Conservation (phyloP, 2,329 filamentous ascomycete species). For the Colletotrichum tropicicola region DNA sequence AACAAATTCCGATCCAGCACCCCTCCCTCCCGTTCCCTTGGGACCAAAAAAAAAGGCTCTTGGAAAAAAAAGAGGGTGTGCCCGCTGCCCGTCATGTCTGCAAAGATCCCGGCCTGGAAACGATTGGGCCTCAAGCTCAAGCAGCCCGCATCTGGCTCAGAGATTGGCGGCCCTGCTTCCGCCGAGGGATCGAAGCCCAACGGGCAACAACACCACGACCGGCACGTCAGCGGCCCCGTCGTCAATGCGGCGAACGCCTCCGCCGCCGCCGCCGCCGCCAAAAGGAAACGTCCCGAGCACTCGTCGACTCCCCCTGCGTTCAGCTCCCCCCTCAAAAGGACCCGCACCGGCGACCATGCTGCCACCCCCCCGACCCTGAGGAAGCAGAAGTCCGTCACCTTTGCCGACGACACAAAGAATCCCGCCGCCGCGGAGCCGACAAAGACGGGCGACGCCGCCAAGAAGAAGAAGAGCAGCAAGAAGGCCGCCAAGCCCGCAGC, state of each 20-base stretch:
- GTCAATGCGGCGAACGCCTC: conserved; percentile 21
- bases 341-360: conserved; percentile 31
- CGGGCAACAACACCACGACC: conserved; percentile 30
- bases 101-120: conserved; percentile 65
- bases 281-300: conserved; percentile 33
- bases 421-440: conserved; percentile 23
- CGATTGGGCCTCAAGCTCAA: conserved; percentile 72
- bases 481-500: conserved; percentile 46
- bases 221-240: conserved; percentile 28
- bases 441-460: conserved; percentile 30
- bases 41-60: background rate
- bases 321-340: conserved; percentile 40
- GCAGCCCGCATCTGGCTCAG: conserved; percentile 38
- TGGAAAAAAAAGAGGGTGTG: conserved; percentile 30
- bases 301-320: conserved; percentile 26
- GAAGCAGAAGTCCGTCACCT: conserved; percentile 58
- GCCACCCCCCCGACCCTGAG: conserved; percentile 34
- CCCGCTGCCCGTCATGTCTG: conserved; percentile 50
- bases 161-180: conserved; percentile 28
- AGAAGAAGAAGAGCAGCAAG: conserved; percentile 43
- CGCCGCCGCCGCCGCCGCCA: conserved; percentile 32
- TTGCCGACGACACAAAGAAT: conserved; percentile 53
- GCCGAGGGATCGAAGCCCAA: conserved; percentile 36
- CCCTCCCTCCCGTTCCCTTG: conserved; percentile 9
- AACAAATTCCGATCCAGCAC: conserved; percentile 19